These are phyloP conservation scores for Durusdinium trenchii DNA, from an alignment of 73 alveolate species.

Conservation along the genomic window DNA sequence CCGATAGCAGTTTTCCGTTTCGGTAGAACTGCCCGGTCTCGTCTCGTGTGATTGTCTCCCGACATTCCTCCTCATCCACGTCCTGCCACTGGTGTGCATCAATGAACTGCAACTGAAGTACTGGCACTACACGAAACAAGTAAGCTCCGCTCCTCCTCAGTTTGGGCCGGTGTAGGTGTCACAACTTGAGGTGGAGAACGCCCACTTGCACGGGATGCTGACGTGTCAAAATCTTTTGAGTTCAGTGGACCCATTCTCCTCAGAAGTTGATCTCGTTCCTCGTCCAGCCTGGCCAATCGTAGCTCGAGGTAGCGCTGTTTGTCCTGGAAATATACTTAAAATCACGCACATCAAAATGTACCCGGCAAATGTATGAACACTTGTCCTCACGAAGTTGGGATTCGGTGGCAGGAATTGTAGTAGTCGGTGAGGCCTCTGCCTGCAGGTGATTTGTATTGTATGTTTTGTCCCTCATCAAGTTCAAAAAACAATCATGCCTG, in stretches of 20 bases:
- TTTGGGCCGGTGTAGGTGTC: neutral
- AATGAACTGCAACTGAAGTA: neutral
- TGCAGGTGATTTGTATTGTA: neutral
- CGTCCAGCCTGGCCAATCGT: neutral
- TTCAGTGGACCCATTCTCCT: neutral
- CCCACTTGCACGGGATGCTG: neutral
- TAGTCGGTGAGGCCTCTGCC: neutral
- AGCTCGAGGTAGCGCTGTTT: neutral
- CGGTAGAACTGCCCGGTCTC: neutral
- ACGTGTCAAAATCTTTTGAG: neutral
- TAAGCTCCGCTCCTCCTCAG: neutral
- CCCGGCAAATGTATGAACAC: neutral
- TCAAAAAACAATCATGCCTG: neutral
- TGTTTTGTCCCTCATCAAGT: neutral
- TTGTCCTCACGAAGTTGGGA: neutral
- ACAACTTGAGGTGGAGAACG: neutral
- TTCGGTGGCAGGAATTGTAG: neutral
- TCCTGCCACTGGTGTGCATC: neutral
- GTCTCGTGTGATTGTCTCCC: neutral
- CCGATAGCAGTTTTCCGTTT: constrained; percentile 13
- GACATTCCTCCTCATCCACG: neutral
- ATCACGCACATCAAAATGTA: too few relatives aligned
- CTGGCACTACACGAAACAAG: neutral
- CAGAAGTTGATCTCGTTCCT: neutral
- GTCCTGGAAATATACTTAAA: neutral